Conservation (phyloP, 2,329 filamentous ascomycete genomes). For the Fusarium goolgardi region DNA sequence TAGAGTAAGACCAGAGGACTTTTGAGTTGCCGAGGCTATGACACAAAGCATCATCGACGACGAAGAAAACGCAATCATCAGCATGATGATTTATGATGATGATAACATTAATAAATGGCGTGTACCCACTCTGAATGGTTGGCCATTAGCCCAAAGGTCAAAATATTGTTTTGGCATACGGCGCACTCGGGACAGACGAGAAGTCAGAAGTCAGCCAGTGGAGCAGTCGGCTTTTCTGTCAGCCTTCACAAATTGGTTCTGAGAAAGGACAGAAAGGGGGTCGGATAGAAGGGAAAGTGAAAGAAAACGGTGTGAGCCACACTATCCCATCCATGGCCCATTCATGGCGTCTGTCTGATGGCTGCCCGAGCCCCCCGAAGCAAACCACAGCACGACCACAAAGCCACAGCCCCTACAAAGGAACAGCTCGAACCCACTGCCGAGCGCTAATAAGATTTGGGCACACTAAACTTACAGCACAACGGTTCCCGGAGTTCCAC, state of each 20-base stretch:
- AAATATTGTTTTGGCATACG: constrained; percentile 31
- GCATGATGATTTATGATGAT: constrained; percentile 42
- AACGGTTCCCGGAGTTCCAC: constrained; percentile 32
- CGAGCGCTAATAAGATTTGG: constrained; percentile 31
- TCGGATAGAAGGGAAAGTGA: constrained; percentile 28
- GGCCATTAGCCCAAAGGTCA: constrained; percentile 33
- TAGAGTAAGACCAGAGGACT: background rate
- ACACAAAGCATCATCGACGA: constrained; percentile 24
- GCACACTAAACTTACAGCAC: constrained; percentile 27
- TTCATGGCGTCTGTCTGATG: constrained; percentile 34
- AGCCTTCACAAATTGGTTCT: constrained; percentile 11
- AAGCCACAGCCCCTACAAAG: constrained; percentile 40
- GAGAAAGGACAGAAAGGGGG: constrained; percentile 10
- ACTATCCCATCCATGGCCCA: constrained; percentile 1
- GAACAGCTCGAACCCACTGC: constrained; percentile 32
- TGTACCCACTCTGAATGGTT: constrained; percentile 35
- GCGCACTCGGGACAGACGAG: constrained; percentile 39
- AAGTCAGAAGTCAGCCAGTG: constrained; percentile 1
- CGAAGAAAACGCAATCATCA: constrained; percentile 23
- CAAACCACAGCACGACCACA: constrained; percentile 28
- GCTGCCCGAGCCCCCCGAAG: constrained; percentile 6
- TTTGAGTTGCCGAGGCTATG: constrained; percentile 23
- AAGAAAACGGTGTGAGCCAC: constrained; percentile 43
- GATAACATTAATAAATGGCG: constrained; percentile 11
- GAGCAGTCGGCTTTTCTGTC: constrained; percentile 26